A percentile compares a stretch with the other conserved stretches of the same genome.
Evolutionary conservation across 1,139 yeast genomes (phyloP).

Genomic region (Nakaseomyces glabratus): DNA sequence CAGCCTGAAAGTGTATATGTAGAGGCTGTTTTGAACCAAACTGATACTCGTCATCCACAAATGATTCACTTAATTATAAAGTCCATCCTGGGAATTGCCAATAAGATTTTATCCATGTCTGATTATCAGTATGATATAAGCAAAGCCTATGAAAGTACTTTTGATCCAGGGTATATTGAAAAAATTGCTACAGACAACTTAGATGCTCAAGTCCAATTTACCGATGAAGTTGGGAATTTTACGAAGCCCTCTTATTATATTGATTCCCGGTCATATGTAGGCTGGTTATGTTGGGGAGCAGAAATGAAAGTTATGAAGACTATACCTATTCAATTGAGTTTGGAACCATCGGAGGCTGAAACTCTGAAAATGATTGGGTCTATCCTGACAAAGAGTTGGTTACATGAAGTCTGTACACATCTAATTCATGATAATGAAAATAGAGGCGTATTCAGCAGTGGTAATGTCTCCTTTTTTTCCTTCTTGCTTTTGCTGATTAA

Average conservation of each 20-base stretch:
- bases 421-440: slow-evolving; percentile 61
- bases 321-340: slow-evolving; percentile 29
- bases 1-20: slow-evolving; percentile 31
- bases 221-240: slow-evolving; percentile 44
- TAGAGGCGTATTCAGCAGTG: slow-evolving; percentile 51
- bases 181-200: slow-evolving; percentile 37
- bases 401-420: slow-evolving; percentile 42
- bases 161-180: slow-evolving; percentile 35
- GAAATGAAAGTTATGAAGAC: slow-evolving; percentile 37
- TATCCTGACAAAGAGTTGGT: slow-evolving; percentile 49
- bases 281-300: slow-evolving; percentile 78
- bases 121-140: slow-evolving; percentile 44
- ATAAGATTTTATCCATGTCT: slow-evolving; percentile 45
- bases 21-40: slow-evolving; percentile 38
- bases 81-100: slow-evolving; percentile 50
- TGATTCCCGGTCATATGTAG: slow-evolving; percentile 49
- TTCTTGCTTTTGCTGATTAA: slow-evolving; percentile 40
- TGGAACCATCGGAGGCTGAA: slow-evolving; percentile 35
- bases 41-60: slow-evolving; percentile 63
- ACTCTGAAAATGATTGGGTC: slow-evolving; percentile 41
- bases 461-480: slow-evolving; percentile 47
- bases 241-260: slow-evolving; percentile 45
- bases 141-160: slow-evolving; percentile 39
- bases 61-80: slow-evolving; percentile 56
- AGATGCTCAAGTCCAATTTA: slow-evolving; percentile 39